Evolutionary conservation across 2,329 filamentous ascomycete genomes (phyloP), one percentile per base, ranked within the genome.

Genomic region (Dactylellina sp.): DNA sequence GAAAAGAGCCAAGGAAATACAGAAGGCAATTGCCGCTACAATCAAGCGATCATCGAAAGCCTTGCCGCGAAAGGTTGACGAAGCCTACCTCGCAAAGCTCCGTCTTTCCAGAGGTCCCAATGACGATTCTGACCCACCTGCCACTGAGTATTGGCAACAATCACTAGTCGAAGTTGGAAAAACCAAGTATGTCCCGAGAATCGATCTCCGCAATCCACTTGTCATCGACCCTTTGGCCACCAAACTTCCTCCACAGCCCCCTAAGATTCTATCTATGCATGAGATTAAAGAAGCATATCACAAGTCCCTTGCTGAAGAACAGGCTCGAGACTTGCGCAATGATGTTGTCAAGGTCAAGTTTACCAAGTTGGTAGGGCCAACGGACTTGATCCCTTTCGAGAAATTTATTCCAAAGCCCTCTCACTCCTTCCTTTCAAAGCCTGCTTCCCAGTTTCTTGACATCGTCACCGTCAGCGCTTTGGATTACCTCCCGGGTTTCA

Each of bases 191-290:
- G 4, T 32, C 28, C 28, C 47, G 28, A 55, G 59, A 11, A 53
- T 71, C n/a, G 66, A 71, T 32, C 24, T 71, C 7, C 50, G 66
- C 6, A 64, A 59, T 25, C 57, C 40, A 0, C 44, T 71, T 7
- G 20, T 59, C 7, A 71, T 71, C 25, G 66, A 71, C 28, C 66
- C 57, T 5, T 32, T 28, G 7, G 57, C 40, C 9, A 11, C 50
- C 1, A 52, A 3, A 11, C 28, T 71, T n/a, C 57, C 59, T n/a
- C n/a, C 18, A 12, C 66, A 71, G 20, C 44, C 66, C 12, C 20
- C 12, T 20, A 71, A 63, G n/a, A 7, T 59, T 5, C 14, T 71
- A 9, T 24, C 53, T 7, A 5, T 63, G 7, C 11, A 32, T 20
- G 66, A 71, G n/a, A 20, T 71, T 20, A 40, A 49, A 16, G 3